phyloP scores from a whole-genome alignment of 768 basidiomycete genomes.

The Termitomyces sp. region DNA sequence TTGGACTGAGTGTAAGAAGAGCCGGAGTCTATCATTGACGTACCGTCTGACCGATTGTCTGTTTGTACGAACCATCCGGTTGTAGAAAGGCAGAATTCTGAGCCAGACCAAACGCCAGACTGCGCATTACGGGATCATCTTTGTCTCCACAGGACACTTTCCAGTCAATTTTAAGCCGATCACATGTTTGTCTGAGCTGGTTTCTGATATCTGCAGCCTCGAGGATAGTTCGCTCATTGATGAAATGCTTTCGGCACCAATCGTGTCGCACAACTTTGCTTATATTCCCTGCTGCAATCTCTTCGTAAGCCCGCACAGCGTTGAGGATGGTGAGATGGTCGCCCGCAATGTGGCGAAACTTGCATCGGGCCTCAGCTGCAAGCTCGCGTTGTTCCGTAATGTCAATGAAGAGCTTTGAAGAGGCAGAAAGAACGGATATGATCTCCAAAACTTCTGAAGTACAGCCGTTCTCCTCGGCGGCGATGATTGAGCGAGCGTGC shows the following conservation, averaged over 20 bases:
- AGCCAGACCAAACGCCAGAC: conserved; percentile 73
- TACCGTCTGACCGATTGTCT: conserved; percentile 68
- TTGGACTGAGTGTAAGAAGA: background rate
- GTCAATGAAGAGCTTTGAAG: conserved; percentile 81
- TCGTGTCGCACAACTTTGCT: conserved; percentile 47
- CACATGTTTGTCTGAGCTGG: conserved; percentile 71
- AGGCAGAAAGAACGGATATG: conserved; percentile 77
- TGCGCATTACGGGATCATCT: conserved; percentile 65
- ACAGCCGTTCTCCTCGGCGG: conserved; percentile 71
- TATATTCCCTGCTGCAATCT: conserved; percentile 46
- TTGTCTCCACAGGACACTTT: conserved; percentile 56
- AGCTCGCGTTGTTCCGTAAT: conserved; percentile 69
- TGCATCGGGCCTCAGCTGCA: conserved; percentile 64
- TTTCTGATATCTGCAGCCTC: conserved; percentile 78
- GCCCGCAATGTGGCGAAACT: conserved; percentile 81
- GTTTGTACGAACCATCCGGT: conserved; percentile 86
- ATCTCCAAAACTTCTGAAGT: conserved; percentile 80
- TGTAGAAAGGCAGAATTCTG: conserved; percentile 84
- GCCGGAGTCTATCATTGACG: conserved; percentile 19
- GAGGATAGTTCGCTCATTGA: conserved; percentile 78
- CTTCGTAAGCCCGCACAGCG: conserved; percentile 77
- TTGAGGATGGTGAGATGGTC: conserved; percentile 93
- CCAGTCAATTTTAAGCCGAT: conserved; percentile 59
- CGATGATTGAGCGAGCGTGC: conserved; percentile 74
- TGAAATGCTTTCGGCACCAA: conserved; percentile 83